Conservation (phyloP, 106 monocot species). For the Posidonia australis region DNA sequence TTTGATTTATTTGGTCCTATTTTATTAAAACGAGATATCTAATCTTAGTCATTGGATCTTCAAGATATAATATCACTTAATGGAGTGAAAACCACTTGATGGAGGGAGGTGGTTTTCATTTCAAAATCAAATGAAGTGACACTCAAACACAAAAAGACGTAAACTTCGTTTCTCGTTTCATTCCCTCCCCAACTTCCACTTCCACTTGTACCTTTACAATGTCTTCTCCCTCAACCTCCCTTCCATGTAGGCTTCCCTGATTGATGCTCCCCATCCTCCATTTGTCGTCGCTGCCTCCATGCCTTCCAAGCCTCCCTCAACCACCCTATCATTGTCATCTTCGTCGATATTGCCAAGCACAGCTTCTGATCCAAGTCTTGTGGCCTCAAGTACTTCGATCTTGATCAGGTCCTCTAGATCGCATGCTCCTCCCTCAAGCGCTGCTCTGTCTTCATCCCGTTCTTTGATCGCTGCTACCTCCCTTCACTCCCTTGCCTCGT, state of each 20-base stretch:
- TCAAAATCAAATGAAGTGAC: too few species aligned
- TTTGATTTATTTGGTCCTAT: too few species aligned
- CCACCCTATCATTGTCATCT: constrained; percentile 7
- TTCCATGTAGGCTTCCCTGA: constrained; percentile 55
- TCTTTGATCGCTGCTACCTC: constrained; percentile 37
- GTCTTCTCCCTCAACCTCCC: constrained; percentile 51
- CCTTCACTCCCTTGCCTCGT: constrained; percentile 35
- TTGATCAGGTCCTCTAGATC: neutral
- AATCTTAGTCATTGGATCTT: too few species aligned
- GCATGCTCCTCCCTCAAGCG: constrained; percentile 8
- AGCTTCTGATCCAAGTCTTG: constrained; percentile 13
- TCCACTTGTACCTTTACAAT: constrained; percentile 75
- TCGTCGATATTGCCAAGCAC: constrained; percentile 2
- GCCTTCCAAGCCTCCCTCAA: neutral
- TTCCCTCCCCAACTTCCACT: too few species aligned
- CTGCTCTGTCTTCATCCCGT: constrained; percentile 26
- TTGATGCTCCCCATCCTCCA: constrained; percentile 20
- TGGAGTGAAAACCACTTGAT: too few species aligned
- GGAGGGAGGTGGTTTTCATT: too few species aligned
- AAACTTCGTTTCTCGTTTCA: too few species aligned
- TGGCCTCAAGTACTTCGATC: constrained; percentile 1
- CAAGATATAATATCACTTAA: too few species aligned
- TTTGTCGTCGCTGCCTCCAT: neutral
- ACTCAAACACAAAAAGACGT: too few species aligned
- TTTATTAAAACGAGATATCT: too few species aligned